Base-by-base conservation (phyloP, 805 yeast genomes). In the Zygoascus tannicola region DNA sequence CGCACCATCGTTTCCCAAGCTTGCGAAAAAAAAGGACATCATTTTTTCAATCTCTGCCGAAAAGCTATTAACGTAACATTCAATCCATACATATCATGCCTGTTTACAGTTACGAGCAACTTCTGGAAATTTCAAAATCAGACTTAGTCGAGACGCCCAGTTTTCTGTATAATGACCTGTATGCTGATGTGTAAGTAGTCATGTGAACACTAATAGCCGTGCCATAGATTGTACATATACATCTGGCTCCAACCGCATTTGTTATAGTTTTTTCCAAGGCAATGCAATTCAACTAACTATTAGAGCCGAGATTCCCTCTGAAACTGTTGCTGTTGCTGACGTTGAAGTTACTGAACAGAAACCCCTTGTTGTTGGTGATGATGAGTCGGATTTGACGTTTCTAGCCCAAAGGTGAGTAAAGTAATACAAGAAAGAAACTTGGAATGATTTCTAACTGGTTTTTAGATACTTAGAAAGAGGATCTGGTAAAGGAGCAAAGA, bases 141-240 rank as follows among this genome's bases (percentile, higher is more conserved):
- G 55, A 50, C 34, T 50, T 58, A 37, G 58, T 57, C 16, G 32
- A 45, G 35, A 43, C 51, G 41, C 64, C 65, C 22, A 58, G 56
- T 42, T 57, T 60, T 35, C 45, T 34, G 26, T 47, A 40, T 34
- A 42, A 45, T 33, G 50, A 44, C 22, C 28, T 40, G 41, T n/a
- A n/a, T n/a, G n/a, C n/a, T n/a, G n/a, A n/a, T n/a, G n/a, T n/a
- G n/a, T n/a, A n/a, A n/a, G n/a, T n/a, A n/a, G n/a, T n/a, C n/a
- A n/a, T n/a, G n/a, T n/a, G n/a, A n/a, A n/a, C n/a, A n/a, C n/a
- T n/a, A n/a, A n/a, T n/a, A n/a, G n/a, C n/a, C n/a, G n/a, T n/a
- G n/a, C n/a, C n/a, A n/a, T n/a, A n/a, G n/a, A n/a, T n/a, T n/a
- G n/a, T n/a, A n/a, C n/a, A n/a, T n/a, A n/a, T n/a, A n/a, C n/a